Conservation (phyloP, 306 rosid genomes). For the Dryas alaskensis region DNA sequence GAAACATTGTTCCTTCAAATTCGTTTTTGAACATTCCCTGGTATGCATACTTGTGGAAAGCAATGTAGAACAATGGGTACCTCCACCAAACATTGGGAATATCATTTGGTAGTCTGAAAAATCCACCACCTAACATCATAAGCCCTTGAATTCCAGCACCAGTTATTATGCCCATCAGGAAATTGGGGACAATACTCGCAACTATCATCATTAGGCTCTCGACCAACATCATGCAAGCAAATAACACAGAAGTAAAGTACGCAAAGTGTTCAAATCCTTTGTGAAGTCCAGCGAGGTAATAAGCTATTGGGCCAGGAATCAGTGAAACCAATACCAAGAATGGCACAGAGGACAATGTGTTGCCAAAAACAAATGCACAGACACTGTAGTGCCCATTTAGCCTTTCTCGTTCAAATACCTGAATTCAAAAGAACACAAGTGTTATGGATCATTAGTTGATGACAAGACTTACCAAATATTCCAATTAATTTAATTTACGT, state of each 20-base stretch:
- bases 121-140: conserved; percentile 54
- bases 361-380: conserved; percentile 48
- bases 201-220: conserved; percentile 85
- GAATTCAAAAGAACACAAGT: not conserved
- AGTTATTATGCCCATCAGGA: conserved; percentile 67
- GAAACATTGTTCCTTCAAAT: conserved; percentile 44
- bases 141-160: conserved; percentile 76
- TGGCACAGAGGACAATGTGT: conserved; percentile 66
- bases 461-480: not conserved
- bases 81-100: conserved; percentile 54
- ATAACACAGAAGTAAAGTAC: conserved; percentile 39
- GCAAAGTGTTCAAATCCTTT: conserved; percentile 33
- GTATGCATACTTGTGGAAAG: conserved; percentile 59
- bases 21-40: conserved; percentile 74
- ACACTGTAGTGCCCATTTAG: conserved; percentile 72
- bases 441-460: not conserved
- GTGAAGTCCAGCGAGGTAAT: conserved; percentile 56
- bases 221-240: conserved; percentile 51
- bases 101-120: conserved; percentile 52
- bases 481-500: not conserved
- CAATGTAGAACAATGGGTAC: conserved; percentile 52
- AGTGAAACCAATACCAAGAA: conserved; percentile 40
- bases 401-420: conserved; percentile 72
- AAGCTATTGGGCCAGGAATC: conserved; percentile 55
- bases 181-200: conserved; percentile 62